Evolutionary conservation across 371 early-diverging fungal species (phyloP), one percentile per base, ranked within the genome.

Genomic region (Apophysomyces sp.): DNA sequence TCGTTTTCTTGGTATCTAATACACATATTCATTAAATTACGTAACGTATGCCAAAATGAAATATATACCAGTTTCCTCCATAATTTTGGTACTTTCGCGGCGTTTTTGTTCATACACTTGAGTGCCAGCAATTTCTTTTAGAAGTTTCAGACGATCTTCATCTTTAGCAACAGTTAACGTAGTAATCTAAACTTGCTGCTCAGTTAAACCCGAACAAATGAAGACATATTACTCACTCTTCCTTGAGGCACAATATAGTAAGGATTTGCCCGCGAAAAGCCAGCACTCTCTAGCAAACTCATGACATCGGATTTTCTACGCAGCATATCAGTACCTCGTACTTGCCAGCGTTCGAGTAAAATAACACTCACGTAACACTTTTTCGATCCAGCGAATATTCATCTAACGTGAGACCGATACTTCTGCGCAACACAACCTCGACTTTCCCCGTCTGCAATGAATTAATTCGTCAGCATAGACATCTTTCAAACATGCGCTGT

Each of bases 211-310:
- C 9, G 49, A 18, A 44, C 21, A 26, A 8, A 5, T 21, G 37
- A 37, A 2, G 11, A 37, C 21, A 21, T 11, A 6, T 7, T 12
- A 65, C 84, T 49, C 80, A 98, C 94, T 57, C 97, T 83, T 39
- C 99, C 99, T 83, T 99, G 99, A n/a, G 97, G 98, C 4, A 99
- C 98, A 74, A 99, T 97, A 67, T 98, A 99, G 76, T 98, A 99
- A 11, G 99, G 98, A 69, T 99, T 99, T 15, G 98, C 94, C 30
- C 92, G 82, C n/a, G 98, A 94, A 62, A 99, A 95, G 0, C 99
- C 99, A 18, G 98, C 97, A 74, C 91, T 93, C 74, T 99, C 98
- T 18, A 99, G 84, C 61, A 99, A 76, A 66, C 92, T 97, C 83
- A 88, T 84, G 12, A 99, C 92, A 65, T 99, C 99, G 29, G 88